Base-by-base conservation (phyloP, 2,329 filamentous ascomycete species). In the Ophiocordyceps robertsii region DNA sequence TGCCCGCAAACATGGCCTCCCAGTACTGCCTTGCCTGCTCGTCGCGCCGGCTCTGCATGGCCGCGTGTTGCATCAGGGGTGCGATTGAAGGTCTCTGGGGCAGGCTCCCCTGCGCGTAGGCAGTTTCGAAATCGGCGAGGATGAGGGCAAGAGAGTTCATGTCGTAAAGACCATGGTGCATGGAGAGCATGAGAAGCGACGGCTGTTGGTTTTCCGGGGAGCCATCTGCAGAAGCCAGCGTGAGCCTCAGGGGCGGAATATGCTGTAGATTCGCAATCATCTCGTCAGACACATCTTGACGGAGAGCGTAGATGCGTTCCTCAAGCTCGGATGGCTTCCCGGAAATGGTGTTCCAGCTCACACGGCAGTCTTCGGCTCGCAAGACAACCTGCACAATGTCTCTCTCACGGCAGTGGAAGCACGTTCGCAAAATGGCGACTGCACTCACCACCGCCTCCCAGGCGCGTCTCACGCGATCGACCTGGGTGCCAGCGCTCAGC, bases 151-250 rank as follows among this genome's bases (percentile, higher is more conserved):
- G 51, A 1, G 59, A 59, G 30, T 56, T 53, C 7, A 51, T 56
- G 44, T 64, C 61, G 40, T 63, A 64, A 3, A 64, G 52, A 13
- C 57, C 49, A 38, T 64, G 61, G 40, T 62, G 58, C n/a, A 63
- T 56, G 4, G 57, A 53, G 13, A 63, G 42, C 43, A 48, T 52
- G 30, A 56, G 51, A 4, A 62, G 44, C 13, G 58, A 12, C 55
- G 13, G 29, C 29, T 16, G 29, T 17, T 13, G 36, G 54, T 21
- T 43, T 27, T 19, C 19, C 19, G 19, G 19, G 19, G 19, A 4
- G 19, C 19, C 1, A 29, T 44, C 14, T 48, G 46, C 21, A 60
- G 55, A 41, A 53, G 5, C 48, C 32, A 35, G 10, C 14, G 32
- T 35, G 7, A 35, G n/a, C 16, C 32, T 13, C 14, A 12, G 2